Conservation (phyloP, 441 rosid genomes). For the Rhodomyrtus psidioides region DNA sequence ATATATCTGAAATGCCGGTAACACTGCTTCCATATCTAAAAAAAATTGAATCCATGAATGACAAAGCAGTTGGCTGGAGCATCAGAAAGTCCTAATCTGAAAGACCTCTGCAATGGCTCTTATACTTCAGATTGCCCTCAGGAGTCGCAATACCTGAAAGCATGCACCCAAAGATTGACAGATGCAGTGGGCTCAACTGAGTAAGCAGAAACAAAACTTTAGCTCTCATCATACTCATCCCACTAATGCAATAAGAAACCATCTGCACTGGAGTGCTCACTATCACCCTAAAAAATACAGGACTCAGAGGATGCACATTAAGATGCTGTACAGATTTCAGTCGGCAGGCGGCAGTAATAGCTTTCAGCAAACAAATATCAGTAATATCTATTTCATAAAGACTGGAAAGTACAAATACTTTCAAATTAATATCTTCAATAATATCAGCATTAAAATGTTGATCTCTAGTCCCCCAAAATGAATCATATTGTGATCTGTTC, state of each 20-base stretch:
- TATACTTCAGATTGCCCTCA: slow-evolving; percentile 8
- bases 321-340: slow-evolving; percentile 25
- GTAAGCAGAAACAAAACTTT: slow-evolving; percentile 54
- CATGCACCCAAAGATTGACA: slow-evolving; percentile 53
- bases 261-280: slow-evolving; percentile 53
- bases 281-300: slow-evolving; percentile 44
- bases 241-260: slow-evolving; percentile 48
- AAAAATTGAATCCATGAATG: slow-evolving; percentile 39
- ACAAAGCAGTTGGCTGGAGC: slow-evolving; percentile 71
- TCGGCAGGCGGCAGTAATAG: slow-evolving; percentile 34
- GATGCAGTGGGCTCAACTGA: slow-evolving; percentile 72
- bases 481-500: slow-evolving; percentile 32
- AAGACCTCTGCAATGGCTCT: slow-evolving; percentile 20
- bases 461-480: slow-evolving; percentile 48
- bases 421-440: slow-evolving; percentile 52
- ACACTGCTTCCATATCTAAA: slow-evolving; percentile 38
- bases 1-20: slow-evolving; percentile 27
- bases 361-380: slow-evolving; percentile 65
- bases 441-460: slow-evolving; percentile 32
- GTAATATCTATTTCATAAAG: slow-evolving; percentile 39
- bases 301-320: slow-evolving; percentile 51
- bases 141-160: slow-evolving; percentile 26
- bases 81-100: slow-evolving; percentile 49
- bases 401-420: slow-evolving; percentile 49
- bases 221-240: slow-evolving; percentile 47